Evolutionary conservation across 768 basidiomycete species (phyloP).

Genomic region (Inosperma sp.): DNA sequence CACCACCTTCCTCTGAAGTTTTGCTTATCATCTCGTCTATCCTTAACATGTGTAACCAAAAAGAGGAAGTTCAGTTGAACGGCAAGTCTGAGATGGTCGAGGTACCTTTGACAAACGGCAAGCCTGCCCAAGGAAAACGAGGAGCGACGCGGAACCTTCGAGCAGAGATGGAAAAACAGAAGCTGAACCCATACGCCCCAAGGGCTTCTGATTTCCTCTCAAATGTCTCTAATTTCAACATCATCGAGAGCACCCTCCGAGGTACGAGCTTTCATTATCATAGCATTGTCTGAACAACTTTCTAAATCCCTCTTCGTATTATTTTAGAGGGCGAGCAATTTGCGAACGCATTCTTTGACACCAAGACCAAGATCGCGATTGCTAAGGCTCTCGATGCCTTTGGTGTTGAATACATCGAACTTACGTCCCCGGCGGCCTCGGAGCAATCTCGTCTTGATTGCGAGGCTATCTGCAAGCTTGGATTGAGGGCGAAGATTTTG

Average conservation of each 20-base stretch:
- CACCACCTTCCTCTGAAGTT: slow-evolving; percentile 12
- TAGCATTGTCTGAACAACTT: not conserved
- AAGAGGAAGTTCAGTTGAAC: slow-evolving; percentile 41
- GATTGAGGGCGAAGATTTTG: slow-evolving; percentile 92
- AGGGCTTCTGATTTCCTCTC: slow-evolving; percentile 90
- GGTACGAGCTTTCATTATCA: slow-evolving; percentile 49
- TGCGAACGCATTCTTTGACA: slow-evolving; percentile 99
- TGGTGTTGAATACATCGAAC: slow-evolving; percentile 99
- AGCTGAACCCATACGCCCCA: slow-evolving; percentile 78
- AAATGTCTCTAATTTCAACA: slow-evolving; percentile 90
- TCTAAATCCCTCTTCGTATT: not conserved
- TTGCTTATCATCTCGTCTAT: slow-evolving; percentile 12
- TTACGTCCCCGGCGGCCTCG: slow-evolving; percentile 96
- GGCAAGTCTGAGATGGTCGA: slow-evolving; percentile 64
- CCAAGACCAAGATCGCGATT: slow-evolving; percentile 99
- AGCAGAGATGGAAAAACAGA: slow-evolving; percentile 32
- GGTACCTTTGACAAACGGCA: slow-evolving; percentile 52
- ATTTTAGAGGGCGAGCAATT: slow-evolving; percentile 93
- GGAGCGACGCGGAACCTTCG: slow-evolving; percentile 34
- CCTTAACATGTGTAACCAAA: slow-evolving; percentile 59
- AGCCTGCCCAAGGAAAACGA: slow-evolving; percentile 41
- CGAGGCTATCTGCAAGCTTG: slow-evolving; percentile 98
- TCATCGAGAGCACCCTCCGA: slow-evolving; percentile 95
- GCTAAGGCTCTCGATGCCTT: slow-evolving; percentile 97
- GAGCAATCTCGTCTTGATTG: slow-evolving; percentile 93